phyloP scores from a whole-genome alignment of 139 green algal species.

The Tetratostichococcus sp. region DNA sequence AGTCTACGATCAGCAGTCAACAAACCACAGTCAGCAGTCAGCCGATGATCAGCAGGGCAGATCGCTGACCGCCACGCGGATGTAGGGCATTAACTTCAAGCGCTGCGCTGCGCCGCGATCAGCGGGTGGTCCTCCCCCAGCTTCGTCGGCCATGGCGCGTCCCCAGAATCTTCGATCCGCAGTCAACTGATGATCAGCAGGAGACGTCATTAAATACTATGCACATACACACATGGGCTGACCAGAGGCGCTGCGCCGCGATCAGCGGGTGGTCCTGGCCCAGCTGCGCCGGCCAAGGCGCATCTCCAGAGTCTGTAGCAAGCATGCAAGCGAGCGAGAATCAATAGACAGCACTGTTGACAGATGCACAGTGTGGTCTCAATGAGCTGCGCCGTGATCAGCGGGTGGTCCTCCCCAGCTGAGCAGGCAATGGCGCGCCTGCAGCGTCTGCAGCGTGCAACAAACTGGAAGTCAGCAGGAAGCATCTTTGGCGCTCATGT shows the following conservation, averaged over 20 bases:
- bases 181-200: no score
- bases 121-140: slow-evolving; percentile 33
- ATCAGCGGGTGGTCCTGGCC: slow-evolving; percentile 32
- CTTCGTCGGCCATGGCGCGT: neutral
- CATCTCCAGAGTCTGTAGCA: neutral
- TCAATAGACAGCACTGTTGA: no score
- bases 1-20: slow-evolving; percentile 8
- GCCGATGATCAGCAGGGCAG: no score
- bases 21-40: neutral
- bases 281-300: slow-evolving; percentile 3
- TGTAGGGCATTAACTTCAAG: neutral
- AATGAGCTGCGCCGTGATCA: slow-evolving; percentile 1
- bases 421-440: neutral
- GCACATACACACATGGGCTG: no score
- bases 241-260: neutral
- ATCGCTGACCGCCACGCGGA: no score
- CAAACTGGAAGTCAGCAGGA: no score
- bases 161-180: neutral
- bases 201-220: no score
- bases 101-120: neutral
- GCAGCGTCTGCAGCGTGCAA: neutral
- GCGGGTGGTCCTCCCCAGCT: slow-evolving; percentile 30
- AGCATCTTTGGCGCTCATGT: no score
- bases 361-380: no score
- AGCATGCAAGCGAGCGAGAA: slow-evolving; percentile 6